Base-by-base conservation (phyloP, 257 asterid genomes). In the Nicotiana tomentosiformis region DNA sequence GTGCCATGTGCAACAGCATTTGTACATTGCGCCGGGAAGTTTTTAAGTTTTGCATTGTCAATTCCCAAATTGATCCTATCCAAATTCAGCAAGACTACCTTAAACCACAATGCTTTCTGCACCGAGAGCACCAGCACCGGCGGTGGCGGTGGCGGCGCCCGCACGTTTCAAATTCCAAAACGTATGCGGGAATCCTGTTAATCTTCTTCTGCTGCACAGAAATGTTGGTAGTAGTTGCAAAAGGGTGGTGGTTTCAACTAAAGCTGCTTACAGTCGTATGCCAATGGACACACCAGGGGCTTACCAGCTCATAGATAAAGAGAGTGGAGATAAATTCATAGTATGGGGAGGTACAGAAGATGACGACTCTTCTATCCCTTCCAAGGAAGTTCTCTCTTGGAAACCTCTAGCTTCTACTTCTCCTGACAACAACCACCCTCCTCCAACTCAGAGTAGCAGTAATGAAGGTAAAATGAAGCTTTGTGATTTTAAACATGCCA, bases 251-350 rank as follows among this genome's bases (percentile, higher is more conserved):
- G 79, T 79, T 53, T 78, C 56, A 26, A 64, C 79, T 3, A 82
- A 84, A 82, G 86, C 87, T 58, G 80, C 77, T 32, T 86, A 86
- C 49, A 80, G 67, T 23, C 80, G 87, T 60, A 84, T 77, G 66
- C 82, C 89, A n/a, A 58, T 86, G 89, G 89, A 86, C 55, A 87
- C 88, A 2, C 79, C 87, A 1, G 90, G 90, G 26, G 90, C 91
- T 82, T 87, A 89, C 78, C 86, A 87, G 86, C 88, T 89, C 46
- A 80, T 85, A 32, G 90, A 89, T 72, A 82, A 87, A 39, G 86
- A 82, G 30, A 87, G 87, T 29, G 90, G 91, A 30, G 88, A 85
- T n/a, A 88, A 88, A 81, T 58, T 62, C 62, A 88, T 88, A 17
- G 81, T 86, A 39, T 88, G 89, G 91, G 89, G 91, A 58, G 88